Base-by-base conservation (phyloP, 2,329 filamentous ascomycete genomes). In the Monilinia aucupariae region DNA sequence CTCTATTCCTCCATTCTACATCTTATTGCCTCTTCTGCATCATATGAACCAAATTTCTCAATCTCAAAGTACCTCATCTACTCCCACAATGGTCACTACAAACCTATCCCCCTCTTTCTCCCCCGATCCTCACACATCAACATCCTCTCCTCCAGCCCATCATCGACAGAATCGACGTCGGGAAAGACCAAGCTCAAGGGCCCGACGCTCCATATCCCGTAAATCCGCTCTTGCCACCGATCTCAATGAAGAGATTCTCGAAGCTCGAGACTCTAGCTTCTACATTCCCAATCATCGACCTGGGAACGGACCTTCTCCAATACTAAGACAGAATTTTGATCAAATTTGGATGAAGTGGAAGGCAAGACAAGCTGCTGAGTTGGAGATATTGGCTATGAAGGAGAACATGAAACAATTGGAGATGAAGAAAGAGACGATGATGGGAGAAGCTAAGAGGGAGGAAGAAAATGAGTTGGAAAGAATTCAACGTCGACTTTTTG, bases 321-420 rank as follows among this genome's bases (percentile, higher is more conserved):
- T 73, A 17, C 62, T 72, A 17, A 68, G 71, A 43, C 71, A 72
- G 56, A 73, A 68, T 62, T 72, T 73, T 55, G 69, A 73, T 56
- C 70, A 71, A 59, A 72, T 65, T 53, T 73, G 70, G 70, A 68
- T 68, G 49, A 63, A 68, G 53, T 74, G 71, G 72, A 72, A 72
- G 56, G 68, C 68, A 0, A 64, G 68, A 30, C 67, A 72, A 59
- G 71, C 69, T 32, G 39, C 53, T 2, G 71, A 72, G 63, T 34
- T 55, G 9, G 59, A 61, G 32, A 32, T 27, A 32, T 13, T 54
- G 25, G 52, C 20, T 6, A n/a, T 59, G 27, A 48, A 49, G 17
- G 41, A 59, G 20, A 59, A 27, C 10, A 59, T 34, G 55, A 22
- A 15, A 48, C 41, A 45, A 17, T 43, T 50, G 17, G 56, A 59